Percentiles rank a stretch among this genome's conserved stretches.
phyloP scores from a whole-genome alignment of 2,329 filamentous ascomycete species.

The Juglanconis sp. region DNA sequence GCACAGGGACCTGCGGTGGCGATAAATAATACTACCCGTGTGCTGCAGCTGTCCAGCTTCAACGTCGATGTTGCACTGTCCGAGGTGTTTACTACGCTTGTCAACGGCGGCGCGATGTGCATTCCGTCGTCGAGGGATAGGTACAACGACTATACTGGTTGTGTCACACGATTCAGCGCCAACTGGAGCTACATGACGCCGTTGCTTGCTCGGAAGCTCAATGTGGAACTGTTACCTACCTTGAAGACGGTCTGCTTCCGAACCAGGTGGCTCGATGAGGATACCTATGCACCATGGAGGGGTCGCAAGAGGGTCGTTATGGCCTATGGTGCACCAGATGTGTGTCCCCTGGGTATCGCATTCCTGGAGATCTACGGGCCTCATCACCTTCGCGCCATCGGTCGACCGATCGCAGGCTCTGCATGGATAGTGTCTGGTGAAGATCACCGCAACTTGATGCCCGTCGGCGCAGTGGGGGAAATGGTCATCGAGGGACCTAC shows the following conservation, averaged over 20 bases:
- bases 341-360: conserved; percentile 50
- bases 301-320: conserved; percentile 44
- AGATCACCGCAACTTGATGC: conserved; percentile 47
- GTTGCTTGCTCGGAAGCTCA: conserved; percentile 48
- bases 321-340: conserved; percentile 49
- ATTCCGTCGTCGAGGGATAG: conserved; percentile 50
- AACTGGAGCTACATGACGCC: conserved; percentile 57
- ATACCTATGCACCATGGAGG: conserved; percentile 46
- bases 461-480: conserved; percentile 43
- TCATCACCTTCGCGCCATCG: conserved; percentile 39
- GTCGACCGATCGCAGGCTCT: conserved; percentile 45
- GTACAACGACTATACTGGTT: conserved; percentile 46
- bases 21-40: conserved; percentile 49
- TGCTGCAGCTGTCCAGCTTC: conserved; percentile 57
- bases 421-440: conserved; percentile 53
- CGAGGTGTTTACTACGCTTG: conserved; percentile 53
- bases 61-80: conserved; percentile 52
- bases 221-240: conserved; percentile 33
- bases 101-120: conserved; percentile 57
- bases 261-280: conserved; percentile 47
- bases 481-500: conserved; percentile 55
- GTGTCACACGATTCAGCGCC: conserved; percentile 47
- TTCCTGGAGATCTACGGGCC: conserved; percentile 40
- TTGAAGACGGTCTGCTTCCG: conserved; percentile 44
- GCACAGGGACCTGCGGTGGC: conserved; percentile 48